Base-by-base conservation (phyloP, 306 rosid species). In the Boehmeria nivea region DNA sequence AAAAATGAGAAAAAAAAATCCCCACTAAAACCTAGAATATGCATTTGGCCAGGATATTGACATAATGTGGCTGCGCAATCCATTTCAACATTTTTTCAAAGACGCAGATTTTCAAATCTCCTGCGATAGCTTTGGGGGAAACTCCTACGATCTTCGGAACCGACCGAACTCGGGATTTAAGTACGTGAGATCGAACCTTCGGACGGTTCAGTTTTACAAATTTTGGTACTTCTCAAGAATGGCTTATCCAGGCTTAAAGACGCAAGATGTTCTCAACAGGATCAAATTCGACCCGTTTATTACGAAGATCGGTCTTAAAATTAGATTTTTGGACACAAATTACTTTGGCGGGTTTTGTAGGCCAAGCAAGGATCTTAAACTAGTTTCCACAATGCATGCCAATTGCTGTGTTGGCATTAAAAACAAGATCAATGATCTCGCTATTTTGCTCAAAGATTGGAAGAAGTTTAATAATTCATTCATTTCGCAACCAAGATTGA, bases 21-120 rank as follows among this genome's bases (percentile, higher is more conserved):
- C n/a, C n/a, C n/a, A n/a, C n/a, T n/a, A n/a, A n/a, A n/a, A n/a
- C n/a, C n/a, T n/a, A n/a, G n/a, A n/a, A n/a, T n/a, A n/a, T n/a
- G n/a, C n/a, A n/a, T n/a, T n/a, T n/a, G n/a, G n/a, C n/a, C 44
- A 90, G 98, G 98, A 90, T 53, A 52, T 80, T 6, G 98, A 90
- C 51, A 75, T 90, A 38, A 84, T 90, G 95, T 90, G 98, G 98
- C 70, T 90, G 14, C 71, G 86, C 46, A 62, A 84, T 60, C 98
- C 98, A 16, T 90, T 90, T 66, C 58, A 14, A 6, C 57, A 13
- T 1, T 87, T 90, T 59, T 73, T 69, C 50, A 38, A 63, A 23
- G 79, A 84, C 1, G 76, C 70, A 1, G 98, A 90, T 66, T 87
- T 90, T 60, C 98, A 90, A 66, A 90, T 87, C 4, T 89, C 98